A percentile compares a stretch with the other conserved stretches of the same genome.
Evolutionary conservation across 176 grass and related monocot species (phyloP).

Genomic region (Elymus sibiricus): DNA sequence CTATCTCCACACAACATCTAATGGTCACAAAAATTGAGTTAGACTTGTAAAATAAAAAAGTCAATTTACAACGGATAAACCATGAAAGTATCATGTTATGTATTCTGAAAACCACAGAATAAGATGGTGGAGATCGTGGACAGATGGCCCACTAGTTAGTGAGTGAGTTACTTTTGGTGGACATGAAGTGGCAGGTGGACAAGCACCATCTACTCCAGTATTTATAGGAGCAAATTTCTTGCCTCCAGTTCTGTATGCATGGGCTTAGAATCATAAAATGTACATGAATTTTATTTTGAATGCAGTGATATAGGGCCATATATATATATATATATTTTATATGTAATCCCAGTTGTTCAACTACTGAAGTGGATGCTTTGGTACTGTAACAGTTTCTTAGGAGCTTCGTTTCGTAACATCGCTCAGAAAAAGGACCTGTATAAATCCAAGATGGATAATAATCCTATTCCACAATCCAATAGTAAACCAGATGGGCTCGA

Average conservation of each 20-base stretch:
- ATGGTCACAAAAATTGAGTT: background rate
- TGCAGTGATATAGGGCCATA: background rate
- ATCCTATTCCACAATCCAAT: slow-evolving; percentile 44
- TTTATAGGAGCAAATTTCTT: background rate
- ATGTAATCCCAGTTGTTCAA: slow-evolving; percentile 1
- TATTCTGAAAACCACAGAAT: background rate
- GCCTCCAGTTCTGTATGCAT: background rate
- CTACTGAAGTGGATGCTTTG: slow-evolving; percentile 26
- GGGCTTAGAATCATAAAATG: background rate
- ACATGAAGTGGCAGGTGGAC: background rate
- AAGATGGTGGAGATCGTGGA: background rate
- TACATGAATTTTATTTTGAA: background rate
- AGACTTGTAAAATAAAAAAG: background rate
- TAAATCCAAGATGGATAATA: slow-evolving; percentile 42
- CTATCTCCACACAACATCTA: background rate
- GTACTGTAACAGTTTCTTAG: slow-evolving; percentile 72
- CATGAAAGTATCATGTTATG: background rate
- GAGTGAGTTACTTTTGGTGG: background rate
- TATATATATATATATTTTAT: background rate
- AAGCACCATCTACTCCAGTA: background rate
- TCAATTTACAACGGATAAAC: background rate
- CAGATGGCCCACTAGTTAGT: background rate
- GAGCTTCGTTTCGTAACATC: slow-evolving; percentile 78
- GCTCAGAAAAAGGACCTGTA: slow-evolving; percentile 62
- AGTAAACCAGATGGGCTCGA: slow-evolving; percentile 41